Conservation (phyloP, 1,284 basidiomycete genomes). For the Ceratorhiza oryzae-sativae region DNA sequence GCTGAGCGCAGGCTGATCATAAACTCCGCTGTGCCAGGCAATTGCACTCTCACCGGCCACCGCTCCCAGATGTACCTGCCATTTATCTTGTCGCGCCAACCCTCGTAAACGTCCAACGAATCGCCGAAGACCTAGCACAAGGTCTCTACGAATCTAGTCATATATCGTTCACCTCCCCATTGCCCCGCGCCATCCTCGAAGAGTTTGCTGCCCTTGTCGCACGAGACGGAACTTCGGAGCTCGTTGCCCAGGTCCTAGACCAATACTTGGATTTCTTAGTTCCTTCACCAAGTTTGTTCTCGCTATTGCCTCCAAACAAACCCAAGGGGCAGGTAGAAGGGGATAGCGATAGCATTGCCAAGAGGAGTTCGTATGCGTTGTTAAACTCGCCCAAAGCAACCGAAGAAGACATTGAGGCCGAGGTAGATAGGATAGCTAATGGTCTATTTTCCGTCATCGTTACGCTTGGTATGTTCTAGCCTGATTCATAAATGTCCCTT, state of each 20-base stretch:
- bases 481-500: not conserved
- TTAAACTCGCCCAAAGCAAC: slow-evolving; percentile 92
- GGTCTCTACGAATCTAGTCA: slow-evolving; percentile 92
- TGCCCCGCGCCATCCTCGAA: slow-evolving; percentile 88
- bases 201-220: slow-evolving; percentile 92
- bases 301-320: slow-evolving; percentile 67
- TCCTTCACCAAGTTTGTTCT: slow-evolving; percentile 94
- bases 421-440: slow-evolving; percentile 90
- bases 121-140: slow-evolving; percentile 72
- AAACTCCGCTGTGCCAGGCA: slow-evolving; percentile 64
- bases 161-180: slow-evolving; percentile 92
- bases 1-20: not conserved
- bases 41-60: slow-evolving; percentile 87
- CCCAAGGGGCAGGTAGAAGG: slow-evolving; percentile 48
- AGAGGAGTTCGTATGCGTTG: slow-evolving; percentile 69
- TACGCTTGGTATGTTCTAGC: slow-evolving; percentile 72
- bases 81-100: slow-evolving; percentile 97
- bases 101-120: slow-evolving; percentile 82
- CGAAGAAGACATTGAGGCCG: slow-evolving; percentile 91
- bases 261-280: slow-evolving; percentile 98
- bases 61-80: slow-evolving; percentile 94
- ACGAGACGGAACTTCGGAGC: slow-evolving; percentile 81
- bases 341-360: slow-evolving; percentile 48
- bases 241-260: slow-evolving; percentile 87
- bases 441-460: slow-evolving; percentile 95